Percentiles rank a stretch among this genome's conserved stretches.
Evolutionary conservation across 805 yeast genomes (phyloP).

Genomic region (Candida alai): DNA sequence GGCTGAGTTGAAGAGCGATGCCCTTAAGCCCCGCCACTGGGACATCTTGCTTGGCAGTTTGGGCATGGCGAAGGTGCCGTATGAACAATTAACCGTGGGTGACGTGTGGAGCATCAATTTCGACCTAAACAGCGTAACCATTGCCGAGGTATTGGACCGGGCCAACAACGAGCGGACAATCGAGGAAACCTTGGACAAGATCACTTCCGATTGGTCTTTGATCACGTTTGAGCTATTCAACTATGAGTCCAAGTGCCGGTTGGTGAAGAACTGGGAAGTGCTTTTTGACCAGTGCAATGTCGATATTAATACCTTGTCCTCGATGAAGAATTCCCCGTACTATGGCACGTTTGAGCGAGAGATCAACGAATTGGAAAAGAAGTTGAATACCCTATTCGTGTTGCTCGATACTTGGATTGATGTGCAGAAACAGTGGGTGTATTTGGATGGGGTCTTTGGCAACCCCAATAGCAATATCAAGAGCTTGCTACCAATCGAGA

Average conservation of each 20-base stretch:
- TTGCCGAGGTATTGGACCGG: slow-evolving; percentile 49
- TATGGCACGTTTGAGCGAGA: slow-evolving; percentile 58
- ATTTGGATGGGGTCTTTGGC: slow-evolving; percentile 75
- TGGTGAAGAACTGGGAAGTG: slow-evolving; percentile 66
- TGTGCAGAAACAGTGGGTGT: slow-evolving; percentile 85
- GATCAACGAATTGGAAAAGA: slow-evolving; percentile 50
- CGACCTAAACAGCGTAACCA: slow-evolving; percentile 35
- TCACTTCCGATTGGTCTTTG: slow-evolving; percentile 54
- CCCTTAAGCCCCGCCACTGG: slow-evolving; percentile 70
- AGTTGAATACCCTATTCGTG: slow-evolving; percentile 46
- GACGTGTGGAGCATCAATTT: slow-evolving; percentile 61
- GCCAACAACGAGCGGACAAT: slow-evolving; percentile 74
- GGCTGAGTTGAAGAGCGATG: slow-evolving; percentile 48
- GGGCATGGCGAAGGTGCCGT: slow-evolving; percentile 17
- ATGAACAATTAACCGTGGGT: slow-evolving; percentile 42
- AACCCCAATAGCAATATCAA: slow-evolving; percentile 50
- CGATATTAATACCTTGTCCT: slow-evolving; percentile 56
- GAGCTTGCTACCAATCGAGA: slow-evolving; percentile 64
- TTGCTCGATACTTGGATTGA: slow-evolving; percentile 74
- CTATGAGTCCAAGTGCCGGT: slow-evolving; percentile 47
- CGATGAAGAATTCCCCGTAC: slow-evolving; percentile 70
- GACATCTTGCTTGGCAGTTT: slow-evolving; percentile 36
- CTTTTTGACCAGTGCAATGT: slow-evolving; percentile 56
- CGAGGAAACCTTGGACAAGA: slow-evolving; percentile 49
- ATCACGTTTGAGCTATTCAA: slow-evolving; percentile 50